Percentiles rank a stretch among this genome's conserved stretches.
Conservation (phyloP, 306 rosid genomes). For the Urtica urens region DNA sequence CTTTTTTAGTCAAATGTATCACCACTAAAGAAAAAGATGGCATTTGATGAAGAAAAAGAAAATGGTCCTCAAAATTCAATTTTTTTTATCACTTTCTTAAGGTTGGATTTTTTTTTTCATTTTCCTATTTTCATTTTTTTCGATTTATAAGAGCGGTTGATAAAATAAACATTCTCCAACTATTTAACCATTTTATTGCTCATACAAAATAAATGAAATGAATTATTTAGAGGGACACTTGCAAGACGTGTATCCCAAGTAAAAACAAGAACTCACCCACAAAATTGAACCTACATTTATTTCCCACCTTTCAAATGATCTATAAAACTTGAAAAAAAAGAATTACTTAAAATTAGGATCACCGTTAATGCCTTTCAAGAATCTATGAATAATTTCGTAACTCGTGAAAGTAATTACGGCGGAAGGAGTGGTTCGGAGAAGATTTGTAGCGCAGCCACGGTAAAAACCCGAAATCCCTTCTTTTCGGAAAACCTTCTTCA, state of each 20-base stretch:
- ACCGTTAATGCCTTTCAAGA: conserved; percentile 34
- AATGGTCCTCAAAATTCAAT: too few species aligned
- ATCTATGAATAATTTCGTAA: conserved; percentile 80
- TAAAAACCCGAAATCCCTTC: conserved; percentile 84
- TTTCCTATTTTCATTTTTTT: too few species aligned
- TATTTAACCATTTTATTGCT: too few species aligned
- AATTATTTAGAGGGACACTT: conserved; percentile 3
- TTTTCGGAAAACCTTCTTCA: conserved; percentile 63
- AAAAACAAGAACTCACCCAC: not conserved
- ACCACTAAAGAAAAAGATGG: too few species aligned
- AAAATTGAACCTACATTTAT: conserved; percentile 12
- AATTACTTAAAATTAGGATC: too few species aligned
- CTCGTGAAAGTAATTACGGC: conserved; percentile 91
- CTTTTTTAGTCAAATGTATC: too few species aligned
- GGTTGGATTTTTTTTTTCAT: too few species aligned
- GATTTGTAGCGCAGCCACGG: conserved; percentile 82
- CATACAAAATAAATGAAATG: not conserved
- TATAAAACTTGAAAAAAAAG: not conserved
- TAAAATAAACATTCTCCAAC: too few species aligned
- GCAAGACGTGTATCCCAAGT: not conserved
- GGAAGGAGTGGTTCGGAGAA: conserved; percentile 84
- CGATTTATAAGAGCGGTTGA: too few species aligned
- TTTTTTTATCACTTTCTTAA: too few species aligned
- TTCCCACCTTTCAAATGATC: conserved; percentile 5
- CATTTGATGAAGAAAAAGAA: too few species aligned